phyloP scores from a whole-genome alignment of 306 rosid species.

The Urtica urens region DNA sequence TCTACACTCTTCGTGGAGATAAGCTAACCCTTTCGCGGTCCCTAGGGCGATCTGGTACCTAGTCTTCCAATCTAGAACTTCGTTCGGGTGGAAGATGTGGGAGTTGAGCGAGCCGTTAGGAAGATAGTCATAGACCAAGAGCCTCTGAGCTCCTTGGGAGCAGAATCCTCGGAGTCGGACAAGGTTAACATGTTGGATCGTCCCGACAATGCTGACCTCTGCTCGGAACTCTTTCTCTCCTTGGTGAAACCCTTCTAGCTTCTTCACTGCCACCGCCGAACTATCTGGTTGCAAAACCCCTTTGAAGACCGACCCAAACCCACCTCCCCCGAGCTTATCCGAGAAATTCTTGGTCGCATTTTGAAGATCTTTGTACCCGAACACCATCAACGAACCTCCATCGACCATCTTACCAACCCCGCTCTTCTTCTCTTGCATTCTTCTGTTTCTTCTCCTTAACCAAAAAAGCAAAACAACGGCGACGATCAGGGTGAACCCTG shows the following conservation, averaged over 20 bases:
- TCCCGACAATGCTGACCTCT: constrained; percentile 81
- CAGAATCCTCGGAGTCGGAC: constrained; percentile 87
- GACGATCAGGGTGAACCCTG: constrained; percentile 38
- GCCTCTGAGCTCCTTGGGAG: constrained; percentile 51
- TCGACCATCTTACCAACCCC: constrained; percentile 28
- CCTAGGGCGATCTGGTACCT: constrained; percentile 80
- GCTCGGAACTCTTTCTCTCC: constrained; percentile 88
- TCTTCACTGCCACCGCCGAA: constrained; percentile 66
- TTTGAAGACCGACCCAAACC: constrained; percentile 74
- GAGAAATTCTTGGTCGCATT: constrained; percentile 55
- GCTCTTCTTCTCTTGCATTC: constrained; percentile 27
- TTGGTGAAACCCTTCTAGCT: constrained; percentile 67
- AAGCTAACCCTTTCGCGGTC: constrained; percentile 69
- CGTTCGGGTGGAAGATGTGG: constrained; percentile 34
- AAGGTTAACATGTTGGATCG: constrained; percentile 76
- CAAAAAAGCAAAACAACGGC: constrained; percentile 25
- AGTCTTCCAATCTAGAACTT: constrained; percentile 47
- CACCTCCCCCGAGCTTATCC: constrained; percentile 74
- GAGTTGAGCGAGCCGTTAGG: constrained; percentile 61
- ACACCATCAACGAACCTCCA: constrained; percentile 52
- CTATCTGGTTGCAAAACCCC: constrained; percentile 56
- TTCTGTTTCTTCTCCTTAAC: constrained; percentile 19
- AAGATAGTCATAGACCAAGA: constrained; percentile 79
- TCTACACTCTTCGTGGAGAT: constrained; percentile 78
- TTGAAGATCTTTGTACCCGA: constrained; percentile 65